These are phyloP conservation scores for Candida coleopterorum DNA, from an alignment of 805 yeast genomes.

Conservation along the genomic window DNA sequence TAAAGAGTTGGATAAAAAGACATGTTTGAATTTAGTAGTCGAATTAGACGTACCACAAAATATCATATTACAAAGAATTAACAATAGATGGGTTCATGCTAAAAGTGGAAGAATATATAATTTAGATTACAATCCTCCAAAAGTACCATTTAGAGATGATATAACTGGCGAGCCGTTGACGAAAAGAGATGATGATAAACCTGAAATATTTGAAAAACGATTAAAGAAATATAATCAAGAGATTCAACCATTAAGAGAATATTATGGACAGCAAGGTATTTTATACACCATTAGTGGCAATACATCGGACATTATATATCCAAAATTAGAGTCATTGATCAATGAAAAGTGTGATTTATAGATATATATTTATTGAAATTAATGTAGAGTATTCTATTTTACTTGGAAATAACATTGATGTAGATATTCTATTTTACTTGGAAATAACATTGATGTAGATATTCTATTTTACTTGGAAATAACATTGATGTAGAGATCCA, in stretches of 20 bases:
- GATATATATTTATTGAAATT: no score
- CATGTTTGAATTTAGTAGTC: conserved; percentile 69
- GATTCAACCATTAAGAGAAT: conserved; percentile 61
- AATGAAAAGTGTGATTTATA: not conserved
- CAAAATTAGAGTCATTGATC: conserved; percentile 45
- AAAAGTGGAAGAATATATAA: conserved; percentile 87
- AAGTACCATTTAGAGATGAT: conserved; percentile 75
- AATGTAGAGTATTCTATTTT: no score
- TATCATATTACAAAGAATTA: conserved; percentile 77
- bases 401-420: no score
- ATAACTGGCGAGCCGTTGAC: conserved; percentile 81
- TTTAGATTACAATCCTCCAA: conserved; percentile 85
- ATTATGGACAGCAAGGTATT: conserved; percentile 43
- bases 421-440: no score
- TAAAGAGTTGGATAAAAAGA: conserved; percentile 40
- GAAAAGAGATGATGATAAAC: conserved; percentile 80
- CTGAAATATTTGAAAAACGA: conserved; percentile 64
- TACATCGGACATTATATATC: conserved; percentile 80
- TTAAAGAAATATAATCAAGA: conserved; percentile 56
- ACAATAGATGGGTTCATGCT: conserved; percentile 78
- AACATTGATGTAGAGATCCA: no score
- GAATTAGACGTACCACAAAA: conserved; percentile 82
- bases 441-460: no score
- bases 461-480: no score
- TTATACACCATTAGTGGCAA: conserved; percentile 62